These are phyloP conservation scores for Dillenia suffruticosa DNA, from an alignment of 164 flowering plant genomes.

Conservation along the genomic window DNA sequence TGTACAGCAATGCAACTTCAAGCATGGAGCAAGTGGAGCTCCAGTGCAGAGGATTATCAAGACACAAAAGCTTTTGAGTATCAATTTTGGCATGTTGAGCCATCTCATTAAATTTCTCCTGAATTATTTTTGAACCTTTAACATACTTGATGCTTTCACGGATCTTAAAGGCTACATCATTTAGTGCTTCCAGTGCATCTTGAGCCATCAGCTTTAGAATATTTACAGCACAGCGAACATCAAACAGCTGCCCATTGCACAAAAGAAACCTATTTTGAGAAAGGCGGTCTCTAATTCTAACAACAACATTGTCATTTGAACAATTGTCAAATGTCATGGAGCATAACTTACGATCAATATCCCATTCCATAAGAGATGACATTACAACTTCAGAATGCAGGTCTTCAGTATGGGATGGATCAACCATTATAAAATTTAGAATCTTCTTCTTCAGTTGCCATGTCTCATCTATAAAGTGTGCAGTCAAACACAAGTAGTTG, in stretches of 20 bases:
- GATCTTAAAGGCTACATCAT: slow-evolving; percentile 43
- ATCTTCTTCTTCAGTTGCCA: slow-evolving; percentile 65
- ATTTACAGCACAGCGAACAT: slow-evolving; percentile 50
- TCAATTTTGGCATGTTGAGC: slow-evolving; percentile 38
- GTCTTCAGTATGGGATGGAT: slow-evolving; percentile 52
- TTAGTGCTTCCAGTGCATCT: slow-evolving; percentile 49
- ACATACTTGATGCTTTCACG: slow-evolving; percentile 52
- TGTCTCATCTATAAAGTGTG: slow-evolving; percentile 60
- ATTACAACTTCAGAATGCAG: slow-evolving; percentile 48
- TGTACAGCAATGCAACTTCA: slow-evolving; percentile 48
- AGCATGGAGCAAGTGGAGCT: slow-evolving; percentile 64
- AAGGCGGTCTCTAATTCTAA: slow-evolving; percentile 47
- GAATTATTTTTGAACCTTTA: slow-evolving; percentile 42
- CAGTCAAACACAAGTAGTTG: slow-evolving; percentile 52
- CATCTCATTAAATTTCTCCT: slow-evolving; percentile 48
- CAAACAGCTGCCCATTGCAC: slow-evolving; percentile 50
- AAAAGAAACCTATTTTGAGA: slow-evolving; percentile 42
- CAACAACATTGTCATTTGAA: slow-evolving; percentile 37
- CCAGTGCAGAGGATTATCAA: slow-evolving; percentile 57
- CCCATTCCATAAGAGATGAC: slow-evolving; percentile 65
- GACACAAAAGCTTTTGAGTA: slow-evolving; percentile 32
- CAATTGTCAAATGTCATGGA: slow-evolving; percentile 55
- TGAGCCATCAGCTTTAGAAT: slow-evolving; percentile 45
- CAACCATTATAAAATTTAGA: slow-evolving; percentile 55
- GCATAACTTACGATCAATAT: slow-evolving; percentile 59